Evolutionary conservation across 2,329 filamentous ascomycete species (phyloP).

Genomic region (Clonostachys chloroleuca): DNA sequence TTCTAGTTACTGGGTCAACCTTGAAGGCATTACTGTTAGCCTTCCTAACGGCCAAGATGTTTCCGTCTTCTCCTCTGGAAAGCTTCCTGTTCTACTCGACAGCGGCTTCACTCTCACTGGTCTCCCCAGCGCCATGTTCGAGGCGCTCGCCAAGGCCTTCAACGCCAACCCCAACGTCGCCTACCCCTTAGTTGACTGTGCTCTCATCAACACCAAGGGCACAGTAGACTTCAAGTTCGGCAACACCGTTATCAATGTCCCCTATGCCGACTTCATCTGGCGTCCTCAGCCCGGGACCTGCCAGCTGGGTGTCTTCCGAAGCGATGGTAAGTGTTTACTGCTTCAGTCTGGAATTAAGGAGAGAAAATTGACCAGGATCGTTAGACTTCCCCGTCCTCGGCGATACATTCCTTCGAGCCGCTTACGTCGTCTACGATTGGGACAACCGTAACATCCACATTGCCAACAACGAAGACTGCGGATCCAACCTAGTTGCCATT

Average conservation of each 20-base stretch:
- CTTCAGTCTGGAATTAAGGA: background rate
- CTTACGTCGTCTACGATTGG: constrained; percentile 37
- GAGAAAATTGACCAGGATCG: background rate
- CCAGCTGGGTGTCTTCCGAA: constrained; percentile 40
- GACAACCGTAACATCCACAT: constrained; percentile 31
- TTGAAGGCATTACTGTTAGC: constrained; percentile 28
- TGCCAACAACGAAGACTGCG: constrained; percentile 30
- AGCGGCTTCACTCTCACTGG: constrained; percentile 65
- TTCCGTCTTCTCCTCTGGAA: constrained; percentile 35
- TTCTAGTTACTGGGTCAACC: constrained; percentile 33
- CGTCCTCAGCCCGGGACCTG: constrained; percentile 18
- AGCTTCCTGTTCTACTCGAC: constrained; percentile 53
- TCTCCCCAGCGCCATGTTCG: constrained; percentile 53
- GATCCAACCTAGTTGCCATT: constrained; percentile 27
- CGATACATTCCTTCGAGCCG: constrained; percentile 37
- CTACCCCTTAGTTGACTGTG: constrained; percentile 34
- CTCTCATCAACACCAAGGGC: constrained; percentile 22
- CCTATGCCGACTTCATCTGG: constrained; percentile 42
- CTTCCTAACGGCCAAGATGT: constrained; percentile 26
- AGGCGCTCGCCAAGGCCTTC: constrained; percentile 34
- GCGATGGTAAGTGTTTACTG: constrained; percentile 14
- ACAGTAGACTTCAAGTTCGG: constrained; percentile 44
- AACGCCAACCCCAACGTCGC: constrained; percentile 24
- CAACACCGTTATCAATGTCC: constrained; percentile 34
- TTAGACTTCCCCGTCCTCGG: constrained; percentile 31